phyloP scores from a whole-genome alignment of 176 grass and related monocot species.

The Rhynchospora pubera region DNA sequence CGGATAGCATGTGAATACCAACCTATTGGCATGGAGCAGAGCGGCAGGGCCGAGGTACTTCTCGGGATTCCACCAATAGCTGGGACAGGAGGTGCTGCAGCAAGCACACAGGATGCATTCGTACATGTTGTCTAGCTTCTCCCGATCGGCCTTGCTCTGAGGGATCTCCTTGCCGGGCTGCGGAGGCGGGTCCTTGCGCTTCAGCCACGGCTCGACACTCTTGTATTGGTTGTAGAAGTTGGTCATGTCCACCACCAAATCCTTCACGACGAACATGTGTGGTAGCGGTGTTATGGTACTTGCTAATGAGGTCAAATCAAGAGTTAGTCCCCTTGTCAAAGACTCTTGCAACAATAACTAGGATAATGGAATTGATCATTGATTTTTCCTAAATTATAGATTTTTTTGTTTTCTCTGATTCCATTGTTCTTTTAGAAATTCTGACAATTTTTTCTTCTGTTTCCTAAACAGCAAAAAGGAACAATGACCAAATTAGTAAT shows the following conservation, averaged over 20 bases:
- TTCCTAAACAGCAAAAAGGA: background rate
- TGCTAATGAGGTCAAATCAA: background rate
- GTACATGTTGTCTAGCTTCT: constrained; percentile 36
- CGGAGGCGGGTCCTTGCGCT: constrained; percentile 22
- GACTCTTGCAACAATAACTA: background rate
- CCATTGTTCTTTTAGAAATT: background rate
- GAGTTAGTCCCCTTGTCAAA: background rate
- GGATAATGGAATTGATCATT: background rate
- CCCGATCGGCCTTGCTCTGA: constrained; percentile 35
- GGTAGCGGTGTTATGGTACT: constrained; percentile 76
- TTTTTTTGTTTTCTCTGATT: background rate
- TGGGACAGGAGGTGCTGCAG: constrained; percentile 32
- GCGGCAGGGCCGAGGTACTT: constrained; percentile 74
- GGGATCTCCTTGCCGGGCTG: constrained; percentile 19
- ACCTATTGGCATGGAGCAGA: constrained; percentile 75
- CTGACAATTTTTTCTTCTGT: background rate
- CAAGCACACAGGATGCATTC: constrained; percentile 43
- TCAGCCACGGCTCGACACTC: constrained; percentile 58
- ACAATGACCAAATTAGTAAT: background rate
- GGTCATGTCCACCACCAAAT: constrained; percentile 94
- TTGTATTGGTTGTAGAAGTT: constrained; percentile 89
- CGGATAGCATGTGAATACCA: background rate
- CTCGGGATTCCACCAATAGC: constrained; percentile 70
- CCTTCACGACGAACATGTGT: constrained; percentile 96
- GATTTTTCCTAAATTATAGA: background rate